Conservation (phyloP, 2,329 filamentous ascomycete genomes). For the Cercospora zeae-maydis region DNA sequence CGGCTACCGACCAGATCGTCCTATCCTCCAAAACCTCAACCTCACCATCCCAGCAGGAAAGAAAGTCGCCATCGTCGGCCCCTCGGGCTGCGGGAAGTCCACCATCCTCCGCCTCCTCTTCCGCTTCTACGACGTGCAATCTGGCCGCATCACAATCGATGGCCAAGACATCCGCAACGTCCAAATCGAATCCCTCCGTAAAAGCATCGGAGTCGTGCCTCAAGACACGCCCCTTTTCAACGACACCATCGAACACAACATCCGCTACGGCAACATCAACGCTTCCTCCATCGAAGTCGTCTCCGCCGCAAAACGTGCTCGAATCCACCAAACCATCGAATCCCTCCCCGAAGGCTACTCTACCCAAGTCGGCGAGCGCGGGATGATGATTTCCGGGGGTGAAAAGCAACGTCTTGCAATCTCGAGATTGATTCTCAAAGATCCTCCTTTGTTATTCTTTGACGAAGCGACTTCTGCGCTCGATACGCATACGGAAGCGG, state of each 20-base stretch:
- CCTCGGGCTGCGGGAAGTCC: slow-evolving; percentile 93
- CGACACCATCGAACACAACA: slow-evolving; percentile 92
- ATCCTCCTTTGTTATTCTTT: slow-evolving; percentile 87
- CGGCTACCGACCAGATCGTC: slow-evolving; percentile 81
- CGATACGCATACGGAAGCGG: slow-evolving; percentile 90
- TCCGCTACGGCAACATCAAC: slow-evolving; percentile 81
- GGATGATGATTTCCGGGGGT: slow-evolving; percentile 91
- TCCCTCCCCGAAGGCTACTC: slow-evolving; percentile 77
- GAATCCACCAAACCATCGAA: slow-evolving; percentile 77
- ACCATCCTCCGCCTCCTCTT: slow-evolving; percentile 88
- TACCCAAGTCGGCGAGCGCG: slow-evolving; percentile 88
- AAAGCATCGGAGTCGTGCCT: slow-evolving; percentile 88
- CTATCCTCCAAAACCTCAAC: slow-evolving; percentile 78
- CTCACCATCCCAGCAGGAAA: slow-evolving; percentile 92
- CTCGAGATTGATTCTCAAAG: slow-evolving; percentile 78
- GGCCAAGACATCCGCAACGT: slow-evolving; percentile 87
- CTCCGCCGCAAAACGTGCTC: slow-evolving; percentile 74
- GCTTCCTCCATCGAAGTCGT: slow-evolving; percentile 70
- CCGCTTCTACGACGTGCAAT: slow-evolving; percentile 86
- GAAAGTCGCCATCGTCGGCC: slow-evolving; percentile 93
- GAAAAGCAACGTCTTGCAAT: slow-evolving; percentile 91
- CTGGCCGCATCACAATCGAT: slow-evolving; percentile 83
- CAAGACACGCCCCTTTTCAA: slow-evolving; percentile 98
- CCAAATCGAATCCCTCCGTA: slow-evolving; percentile 74
- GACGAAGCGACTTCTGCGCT: slow-evolving; percentile 91